Evolutionary conservation across 2,329 filamentous ascomycete genomes (phyloP).

Genomic region (Plenodomus tracheiphilus): DNA sequence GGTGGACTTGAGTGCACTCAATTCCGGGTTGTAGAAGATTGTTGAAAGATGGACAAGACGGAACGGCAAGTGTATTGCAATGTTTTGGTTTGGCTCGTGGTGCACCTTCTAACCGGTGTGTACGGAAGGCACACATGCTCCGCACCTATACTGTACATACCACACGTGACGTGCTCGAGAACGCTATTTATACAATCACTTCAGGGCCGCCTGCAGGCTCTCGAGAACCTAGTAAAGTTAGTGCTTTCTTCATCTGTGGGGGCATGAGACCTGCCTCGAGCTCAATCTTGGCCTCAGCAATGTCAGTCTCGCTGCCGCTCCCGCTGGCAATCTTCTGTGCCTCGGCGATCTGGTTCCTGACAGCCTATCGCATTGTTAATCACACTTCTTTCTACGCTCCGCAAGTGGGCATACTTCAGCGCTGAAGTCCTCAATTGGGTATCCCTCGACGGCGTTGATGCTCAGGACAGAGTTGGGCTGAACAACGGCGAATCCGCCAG

Average conservation of each 20-base stretch:
- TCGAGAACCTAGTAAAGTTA: slow-evolving; percentile 71
- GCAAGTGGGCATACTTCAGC: slow-evolving; percentile 60
- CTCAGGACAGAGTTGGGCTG: slow-evolving; percentile 93
- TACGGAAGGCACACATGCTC: slow-evolving; percentile 32
- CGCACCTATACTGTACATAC: slow-evolving; percentile 43
- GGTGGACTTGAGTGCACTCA: slow-evolving; percentile 24
- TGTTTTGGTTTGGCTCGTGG: slow-evolving; percentile 27
- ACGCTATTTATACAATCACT: slow-evolving; percentile 65
- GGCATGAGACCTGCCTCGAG: slow-evolving; percentile 71
- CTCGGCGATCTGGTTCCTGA: slow-evolving; percentile 88
- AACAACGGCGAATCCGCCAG: slow-evolving; percentile 94
- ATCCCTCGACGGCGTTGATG: slow-evolving; percentile 98
- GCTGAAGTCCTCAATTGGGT: slow-evolving; percentile 94
- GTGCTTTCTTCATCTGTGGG: slow-evolving; percentile 13
- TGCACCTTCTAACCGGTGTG: slow-evolving; percentile 42
- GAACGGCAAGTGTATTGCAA: slow-evolving; percentile 15
- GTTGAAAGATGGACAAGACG: slow-evolving; percentile 3
- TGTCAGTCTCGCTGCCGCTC: slow-evolving; percentile 91
- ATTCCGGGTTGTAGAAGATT: slow-evolving; percentile 7
- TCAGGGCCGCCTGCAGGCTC: slow-evolving; percentile 77
- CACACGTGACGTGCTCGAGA: slow-evolving; percentile 29
- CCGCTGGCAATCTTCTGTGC: slow-evolving; percentile 93
- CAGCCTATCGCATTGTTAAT: slow-evolving; percentile 56
- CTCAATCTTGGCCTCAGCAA: slow-evolving; percentile 99
- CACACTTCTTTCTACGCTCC: neutral